Base-by-base conservation (phyloP, 495 filamentous ascomycete genomes). In the Sordaria brevicollis region DNA sequence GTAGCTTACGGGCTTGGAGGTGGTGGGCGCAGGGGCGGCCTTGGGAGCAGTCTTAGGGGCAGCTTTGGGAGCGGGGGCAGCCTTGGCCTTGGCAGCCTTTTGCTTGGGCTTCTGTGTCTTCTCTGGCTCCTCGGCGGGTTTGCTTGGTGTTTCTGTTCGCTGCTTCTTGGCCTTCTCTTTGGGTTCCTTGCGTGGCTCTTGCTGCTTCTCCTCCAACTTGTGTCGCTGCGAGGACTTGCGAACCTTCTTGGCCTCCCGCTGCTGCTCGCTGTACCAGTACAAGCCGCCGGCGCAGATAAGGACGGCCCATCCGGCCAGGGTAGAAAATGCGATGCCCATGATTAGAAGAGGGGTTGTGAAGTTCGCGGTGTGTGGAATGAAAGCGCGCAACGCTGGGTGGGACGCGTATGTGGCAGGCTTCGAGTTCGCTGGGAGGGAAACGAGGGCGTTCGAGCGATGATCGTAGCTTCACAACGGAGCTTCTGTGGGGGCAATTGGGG, bases 301-400 rank as follows among this genome's bases (percentile, higher is more conserved):
- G 74, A 87, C 79, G 66, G 83, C 86, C 88, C 88, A 91, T 68
- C 83, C 82, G 72, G 75, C 77, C 70, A 84, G 73, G 67, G 83
- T 84, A 66, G 83, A 83, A 72, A 81, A 76, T 65, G 74, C 74
- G 49, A 76, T 70, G 68, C 82, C 81, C 83, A 84, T 83, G 73
- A 67, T 43, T 67, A 49, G 31, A 43, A 49, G 66, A 67, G 19
- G 19, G 66, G 35, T 38, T 67, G 66, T 67, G 35, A 49, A 49
- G 19, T n/a, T 49, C 21, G 66, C 21, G 43, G 43, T 57, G 43
- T 29, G 43, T 57, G 21, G 43, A 57, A 57, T 57, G 49, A 57
- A 57, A 57, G 49, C 49, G 49, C 49, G 49, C 49, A 57, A 57
- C 49, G 49, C 21, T 29, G 21, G 49, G 5, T 57, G 21, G 49